Base-by-base conservation (phyloP, 305 asterid species). In the Fraxinus platypoda region DNA sequence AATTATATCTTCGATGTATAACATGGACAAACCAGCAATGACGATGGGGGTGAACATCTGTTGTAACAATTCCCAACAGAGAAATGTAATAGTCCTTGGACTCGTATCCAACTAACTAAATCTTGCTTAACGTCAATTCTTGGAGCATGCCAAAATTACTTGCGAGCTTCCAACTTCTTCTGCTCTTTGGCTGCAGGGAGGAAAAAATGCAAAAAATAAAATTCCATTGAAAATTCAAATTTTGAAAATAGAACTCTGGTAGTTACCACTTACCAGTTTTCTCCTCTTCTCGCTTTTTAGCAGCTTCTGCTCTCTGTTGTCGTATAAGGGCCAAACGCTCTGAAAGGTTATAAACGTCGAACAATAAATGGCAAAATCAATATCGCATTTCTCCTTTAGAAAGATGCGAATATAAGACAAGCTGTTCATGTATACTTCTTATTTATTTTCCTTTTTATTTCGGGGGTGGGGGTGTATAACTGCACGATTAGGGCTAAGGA, bases 231-330 rank as follows among this genome's bases (percentile, higher is more conserved):
- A 68, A 43, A 52, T 59, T 59, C 13, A 6, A 21, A 5, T 0
- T 15, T 52, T 4, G 8, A 37, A 3, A 2, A 43, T 25, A n/a
- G 43, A 46, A 75, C 49, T 21, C 26, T 28, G 34, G 0, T 57
- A 78, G 4, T 52, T 86, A 95, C 98, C 98, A 78, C 3, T 52
- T 86, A 95, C 98, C 98, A 71, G 96, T 95, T 93, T 95, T 95
- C 93, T 95, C 98, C 88, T 95, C 99, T 80, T 95, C 99, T 1
- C 98, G 92, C 85, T 95, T 95, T 90, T 94, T 95, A 19, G 98
- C 98, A 84, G 99, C 98, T 19, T 94, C 99, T 34, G 97, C 97
- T 89, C 99, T 93, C 85, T 95, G 94, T 85, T 95, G 97, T 28
- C 99, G 88, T 73, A 95, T 94, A 78, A 95, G 95, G 71, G 97